Conservation (phyloP, 768 basidiomycete genomes). For the Zangia roseola region DNA sequence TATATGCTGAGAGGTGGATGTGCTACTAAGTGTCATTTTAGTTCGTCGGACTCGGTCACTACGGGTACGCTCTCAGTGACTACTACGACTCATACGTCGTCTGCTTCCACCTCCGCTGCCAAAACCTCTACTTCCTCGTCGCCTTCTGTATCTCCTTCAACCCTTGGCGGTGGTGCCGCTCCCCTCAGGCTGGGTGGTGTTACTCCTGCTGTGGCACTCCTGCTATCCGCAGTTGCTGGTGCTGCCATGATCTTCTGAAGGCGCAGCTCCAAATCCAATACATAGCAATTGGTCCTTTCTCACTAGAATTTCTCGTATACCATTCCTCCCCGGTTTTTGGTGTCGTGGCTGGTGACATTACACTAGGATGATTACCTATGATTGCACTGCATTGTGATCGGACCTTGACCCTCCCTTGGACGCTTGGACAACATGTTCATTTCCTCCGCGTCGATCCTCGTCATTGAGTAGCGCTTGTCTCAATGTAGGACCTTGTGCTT, state of each 20-base stretch:
- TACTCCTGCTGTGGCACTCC: conserved; percentile 34
- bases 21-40: background rate
- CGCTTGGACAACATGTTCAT: conserved; percentile 14
- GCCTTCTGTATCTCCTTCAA: conserved; percentile 22
- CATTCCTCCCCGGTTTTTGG: conserved; percentile 9
- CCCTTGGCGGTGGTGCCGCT: conserved; percentile 26
- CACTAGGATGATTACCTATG: conserved; percentile 10
- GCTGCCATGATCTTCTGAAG: conserved; percentile 48
- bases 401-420: conserved; percentile 19
- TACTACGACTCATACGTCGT: conserved; percentile 9
- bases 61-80: conserved; percentile 8
- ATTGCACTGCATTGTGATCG: conserved; percentile 10
- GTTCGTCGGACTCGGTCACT: background rate
- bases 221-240: conserved; percentile 51
- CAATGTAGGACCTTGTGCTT: background rate
- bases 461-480: background rate
- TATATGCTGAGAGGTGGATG: fast-evolving
- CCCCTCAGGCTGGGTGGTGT: conserved; percentile 34
- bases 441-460: background rate
- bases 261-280: too few relatives aligned
- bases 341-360: conserved; percentile 10
- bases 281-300: too few relatives aligned
- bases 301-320: conserved; percentile 14
- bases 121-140: conserved; percentile 11
- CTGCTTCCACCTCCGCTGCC: conserved; percentile 1